These are phyloP conservation scores for Pezicula rhizophila DNA, from an alignment of 2,329 filamentous ascomycete genomes.

Conservation along the genomic window DNA sequence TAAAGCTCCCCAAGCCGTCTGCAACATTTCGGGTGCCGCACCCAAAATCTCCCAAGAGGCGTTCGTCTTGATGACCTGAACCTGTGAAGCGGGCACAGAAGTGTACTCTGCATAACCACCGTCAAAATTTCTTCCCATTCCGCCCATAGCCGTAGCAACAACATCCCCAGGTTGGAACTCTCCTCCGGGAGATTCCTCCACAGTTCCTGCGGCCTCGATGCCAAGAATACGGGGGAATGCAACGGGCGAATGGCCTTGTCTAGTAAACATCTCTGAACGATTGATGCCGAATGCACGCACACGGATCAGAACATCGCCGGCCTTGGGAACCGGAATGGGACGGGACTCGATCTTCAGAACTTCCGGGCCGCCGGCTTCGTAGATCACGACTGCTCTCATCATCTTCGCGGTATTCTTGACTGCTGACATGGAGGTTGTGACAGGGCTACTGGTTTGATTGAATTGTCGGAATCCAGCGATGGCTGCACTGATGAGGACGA, in stretches of 20 bases:
- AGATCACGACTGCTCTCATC: neutral
- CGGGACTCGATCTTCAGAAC: neutral
- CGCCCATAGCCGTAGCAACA: neutral
- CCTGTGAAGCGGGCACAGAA: neutral
- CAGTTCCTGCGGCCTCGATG: constrained; percentile 16
- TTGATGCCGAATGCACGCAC: constrained; percentile 81
- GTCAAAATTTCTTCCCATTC: neutral
- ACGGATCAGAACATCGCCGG: constrained; percentile 69
- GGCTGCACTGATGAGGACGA: no score
- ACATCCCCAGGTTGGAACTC: constrained; percentile 10
- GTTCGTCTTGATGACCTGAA: neutral
- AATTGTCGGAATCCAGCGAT: no score
- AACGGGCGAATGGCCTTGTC: constrained; percentile 8
- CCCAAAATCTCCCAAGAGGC: neutral
- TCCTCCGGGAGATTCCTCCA: constrained; percentile 5
- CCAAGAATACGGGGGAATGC: constrained; percentile 16
- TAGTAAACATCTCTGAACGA: constrained; percentile 64
- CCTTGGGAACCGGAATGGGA: constrained; percentile 24
- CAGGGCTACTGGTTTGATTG: no score
- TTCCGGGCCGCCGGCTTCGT: neutral
- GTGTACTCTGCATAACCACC: neutral
- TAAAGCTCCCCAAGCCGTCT: constrained; percentile 42
- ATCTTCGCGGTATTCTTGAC: neutral
- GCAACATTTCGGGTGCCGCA: constrained; percentile 22
- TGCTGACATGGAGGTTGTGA: neutral